Percentiles rank a stretch among this genome's conserved stretches.
phyloP scores from a whole-genome alignment of 2,329 filamentous ascomycete species.

The Penicillium sp. region DNA sequence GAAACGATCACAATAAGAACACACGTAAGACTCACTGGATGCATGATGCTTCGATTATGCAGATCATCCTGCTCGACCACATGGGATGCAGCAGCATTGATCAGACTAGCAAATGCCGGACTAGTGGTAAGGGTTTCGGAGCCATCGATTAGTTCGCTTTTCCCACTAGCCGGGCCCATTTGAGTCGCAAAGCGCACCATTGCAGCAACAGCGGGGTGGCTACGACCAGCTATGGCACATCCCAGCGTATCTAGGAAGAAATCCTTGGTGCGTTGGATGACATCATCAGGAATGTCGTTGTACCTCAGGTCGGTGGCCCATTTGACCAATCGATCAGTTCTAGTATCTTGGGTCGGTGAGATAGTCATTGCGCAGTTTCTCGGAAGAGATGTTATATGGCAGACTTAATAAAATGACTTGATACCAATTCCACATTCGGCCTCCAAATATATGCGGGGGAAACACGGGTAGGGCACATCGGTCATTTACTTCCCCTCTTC shows the following conservation, averaged over 20 bases:
- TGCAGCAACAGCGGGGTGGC: conserved; percentile 28
- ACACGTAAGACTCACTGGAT: conserved; percentile 25
- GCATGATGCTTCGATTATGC: conserved; percentile 35
- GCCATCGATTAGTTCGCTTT: conserved; percentile 30
- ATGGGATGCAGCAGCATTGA: conserved; percentile 33
- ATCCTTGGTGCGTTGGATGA: conserved; percentile 32
- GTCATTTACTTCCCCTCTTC: not conserved
- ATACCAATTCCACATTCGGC: not conserved
- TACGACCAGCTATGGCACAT: conserved; percentile 31
- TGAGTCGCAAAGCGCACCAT: conserved; percentile 23
- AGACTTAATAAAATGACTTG: not conserved
- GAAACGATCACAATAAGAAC: not conserved
- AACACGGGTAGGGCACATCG: not conserved
- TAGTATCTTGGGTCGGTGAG: conserved; percentile 8
- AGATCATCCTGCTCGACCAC: conserved; percentile 37
- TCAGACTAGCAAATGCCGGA: conserved; percentile 31
- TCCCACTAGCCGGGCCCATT: conserved; percentile 29
- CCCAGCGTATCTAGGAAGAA: conserved; percentile 33
- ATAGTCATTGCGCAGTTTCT: not conserved
- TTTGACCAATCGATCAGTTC: conserved; percentile 21
- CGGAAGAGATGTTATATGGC: not conserved
- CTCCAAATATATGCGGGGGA: not conserved
- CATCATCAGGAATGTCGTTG: conserved; percentile 22
- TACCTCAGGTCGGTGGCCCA: conserved; percentile 24
- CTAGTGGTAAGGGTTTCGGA: conserved; percentile 21